phyloP scores from a whole-genome alignment of 345 rosid species.

The Carallia brachiata region DNA sequence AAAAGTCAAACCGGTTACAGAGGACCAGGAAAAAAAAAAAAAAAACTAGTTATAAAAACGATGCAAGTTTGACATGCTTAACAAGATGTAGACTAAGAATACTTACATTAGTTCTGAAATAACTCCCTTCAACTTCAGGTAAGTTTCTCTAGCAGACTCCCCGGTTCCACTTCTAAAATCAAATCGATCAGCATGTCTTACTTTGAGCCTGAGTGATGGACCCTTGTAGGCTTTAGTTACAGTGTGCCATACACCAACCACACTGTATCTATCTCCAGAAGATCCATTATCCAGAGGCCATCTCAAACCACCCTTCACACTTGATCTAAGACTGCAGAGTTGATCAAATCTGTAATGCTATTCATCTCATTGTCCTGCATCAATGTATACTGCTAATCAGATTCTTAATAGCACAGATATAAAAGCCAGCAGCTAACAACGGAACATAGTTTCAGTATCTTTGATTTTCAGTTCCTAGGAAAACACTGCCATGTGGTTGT shows the following conservation, averaged over 20 bases:
- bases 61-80: no score
- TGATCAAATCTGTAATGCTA: constrained; percentile 41
- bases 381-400: neutral
- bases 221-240: constrained; percentile 33
- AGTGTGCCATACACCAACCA: constrained; percentile 51
- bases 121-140: constrained; percentile 47
- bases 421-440: no score
- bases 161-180: constrained; percentile 43
- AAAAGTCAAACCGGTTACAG: no score
- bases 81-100: neutral
- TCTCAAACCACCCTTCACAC: constrained; percentile 65
- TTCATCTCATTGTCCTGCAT: constrained; percentile 59
- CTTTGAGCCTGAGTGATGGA: constrained; percentile 43
- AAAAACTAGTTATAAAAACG: neutral
- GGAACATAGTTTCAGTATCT: no score
- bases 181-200: constrained; percentile 56
- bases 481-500: no score
- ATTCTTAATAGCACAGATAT: neutral
- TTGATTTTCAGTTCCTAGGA: no score
- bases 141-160: constrained; percentile 35
- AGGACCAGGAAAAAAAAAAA: no score
- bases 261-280: constrained; percentile 39
- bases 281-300: constrained; percentile 52
- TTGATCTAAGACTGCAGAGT: constrained; percentile 52
- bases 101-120: constrained; percentile 33